Evolutionary conservation across 2,329 filamentous ascomycete species (phyloP), one percentile per base, ranked within the genome.

Genomic region (Coleophoma eucalyptorum): DNA sequence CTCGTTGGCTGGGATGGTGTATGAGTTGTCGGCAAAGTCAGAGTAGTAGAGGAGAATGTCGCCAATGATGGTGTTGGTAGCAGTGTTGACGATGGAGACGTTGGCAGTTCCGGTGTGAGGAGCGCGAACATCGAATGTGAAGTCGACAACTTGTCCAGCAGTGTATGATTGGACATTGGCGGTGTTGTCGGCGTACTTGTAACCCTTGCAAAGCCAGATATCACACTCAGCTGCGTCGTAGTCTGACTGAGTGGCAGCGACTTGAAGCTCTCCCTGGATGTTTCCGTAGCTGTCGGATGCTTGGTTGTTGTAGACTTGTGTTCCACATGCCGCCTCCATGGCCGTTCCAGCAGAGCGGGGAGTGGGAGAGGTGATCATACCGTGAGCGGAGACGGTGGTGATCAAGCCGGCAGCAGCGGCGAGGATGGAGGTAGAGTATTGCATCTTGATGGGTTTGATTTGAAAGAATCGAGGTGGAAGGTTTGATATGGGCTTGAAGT

Each of bases 91-190:
- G 55, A 83, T 73, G 44, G 72, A 76, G 43, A 83, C 73, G 64
- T 82, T 82, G 58, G 78, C 78, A 12, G 65, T 64, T 52, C 79
- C 79, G 13, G 73, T 75, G 67, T 83, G 79, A 19, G 75, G 70
- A 49, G 77, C 75, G 5, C 70, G 67, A 4, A 78, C 61, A 38
- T 63, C 60, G 49, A 74, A 69, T 7, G 63, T 67, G 53, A 78
- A 70, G 52, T 63, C 57, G 46, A 78, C 64, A 21, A 65, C 65
- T 60, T 78, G 66, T n/a, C 75, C 74, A 0, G 70, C 60, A 0
- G 64, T 65, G 59, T 67, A 78, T 31, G 62, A 65, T 58, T 78
- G 73, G 3, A 78, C 67, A 12, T 64, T 68, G 50, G 64, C 65
- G 18, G 55, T 54, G 65, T 77, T 77, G 62, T 78, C 71, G 2